phyloP scores from a whole-genome alignment of 2,329 filamentous ascomycete species.

The Scopulariopsis brevicaulis region DNA sequence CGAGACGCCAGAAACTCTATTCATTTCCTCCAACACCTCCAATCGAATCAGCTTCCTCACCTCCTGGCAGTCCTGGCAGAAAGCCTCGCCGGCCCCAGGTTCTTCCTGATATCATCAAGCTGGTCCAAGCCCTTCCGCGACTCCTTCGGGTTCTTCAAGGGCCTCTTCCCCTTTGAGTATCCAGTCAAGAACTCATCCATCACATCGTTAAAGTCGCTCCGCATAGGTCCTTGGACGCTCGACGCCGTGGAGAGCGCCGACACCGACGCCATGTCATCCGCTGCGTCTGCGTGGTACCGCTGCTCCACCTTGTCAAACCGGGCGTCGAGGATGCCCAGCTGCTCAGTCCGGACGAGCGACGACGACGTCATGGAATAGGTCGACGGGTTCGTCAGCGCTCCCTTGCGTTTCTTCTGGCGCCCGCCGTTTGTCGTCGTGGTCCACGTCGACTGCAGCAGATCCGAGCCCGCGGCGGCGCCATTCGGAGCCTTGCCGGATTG shows the following conservation, averaged over 20 bases:
- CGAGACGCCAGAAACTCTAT: background rate
- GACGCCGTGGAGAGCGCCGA: constrained; percentile 53
- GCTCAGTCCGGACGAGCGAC: constrained; percentile 76
- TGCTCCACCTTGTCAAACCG: constrained; percentile 89
- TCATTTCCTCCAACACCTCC: background rate
- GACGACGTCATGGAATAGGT: constrained; percentile 89
- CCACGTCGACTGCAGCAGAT: constrained; percentile 58
- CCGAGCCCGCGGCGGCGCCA: constrained; percentile 39
- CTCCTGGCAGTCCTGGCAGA: background rate
- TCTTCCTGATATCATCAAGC: constrained; percentile 77
- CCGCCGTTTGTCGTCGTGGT: constrained; percentile 71
- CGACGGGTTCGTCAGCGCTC: constrained; percentile 77
- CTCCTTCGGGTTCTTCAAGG: constrained; percentile 67
- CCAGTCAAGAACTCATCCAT: constrained; percentile 85
- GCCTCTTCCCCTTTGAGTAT: constrained; percentile 62
- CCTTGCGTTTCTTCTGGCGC: constrained; percentile 87
- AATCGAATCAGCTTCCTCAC: background rate
- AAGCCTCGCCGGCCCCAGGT: constrained; percentile 66
- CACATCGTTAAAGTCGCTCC: constrained; percentile 76
- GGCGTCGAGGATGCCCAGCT: constrained; percentile 72
- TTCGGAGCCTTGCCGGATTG: constrained; percentile 29
- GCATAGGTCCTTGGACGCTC: constrained; percentile 54
- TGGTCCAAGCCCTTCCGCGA: constrained; percentile 75
- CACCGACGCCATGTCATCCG: constrained; percentile 40
- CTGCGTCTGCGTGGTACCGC: constrained; percentile 43